Evolutionary conservation across 768 basidiomycete genomes (phyloP), one percentile per base, ranked within the genome.

Genomic region (Rubroboletus pulcherrimus): DNA sequence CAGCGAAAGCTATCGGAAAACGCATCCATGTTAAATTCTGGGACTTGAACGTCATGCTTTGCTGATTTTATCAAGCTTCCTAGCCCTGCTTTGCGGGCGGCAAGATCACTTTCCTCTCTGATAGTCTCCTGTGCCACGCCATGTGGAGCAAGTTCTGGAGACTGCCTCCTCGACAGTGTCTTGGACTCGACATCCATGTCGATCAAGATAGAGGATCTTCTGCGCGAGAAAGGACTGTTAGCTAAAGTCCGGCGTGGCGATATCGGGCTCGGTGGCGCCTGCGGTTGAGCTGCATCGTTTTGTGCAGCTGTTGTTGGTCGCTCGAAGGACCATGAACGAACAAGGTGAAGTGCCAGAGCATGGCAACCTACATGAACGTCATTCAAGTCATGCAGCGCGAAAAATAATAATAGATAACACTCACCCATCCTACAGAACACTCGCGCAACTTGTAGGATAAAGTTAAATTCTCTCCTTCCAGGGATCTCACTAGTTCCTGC

Each of bases 401-500:
- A 48, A 5, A 38, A 48, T 53, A 42, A 4, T 2, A 45, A n/a
- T 5, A 17, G 26, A 21, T n/a, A 31, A 10, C 0, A 68, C 86
- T 39, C 61, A 92, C 96, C 97, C 93, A 98, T 96, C 56, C 92
- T 78, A 64, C 90, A 93, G 63, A 98, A 94, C 8, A 96, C 90
- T 30, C 93, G 83, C 0, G 94, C 91, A 63, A 93, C 93, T 73
- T 98, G 95, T 30, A 95, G 76, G 10, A 99, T 92, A 69, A 98
- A 98, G 67, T 91, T 94, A 73, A 95, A 98, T 67, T 99, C 96
- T 12, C 86, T 83, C 43, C 81, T 80, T 17, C 89, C 90, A 0
- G 91, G 87, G 30, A 98, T 93, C 64, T 95, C 91, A 63, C 86
- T 93, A 0, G 91, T 93, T 14, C 96, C 96, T 68, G 94, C 87